These are phyloP conservation scores for Globisporangium paddicum DNA, from an alignment of 352 stramenopile species.

Conservation along the genomic window DNA sequence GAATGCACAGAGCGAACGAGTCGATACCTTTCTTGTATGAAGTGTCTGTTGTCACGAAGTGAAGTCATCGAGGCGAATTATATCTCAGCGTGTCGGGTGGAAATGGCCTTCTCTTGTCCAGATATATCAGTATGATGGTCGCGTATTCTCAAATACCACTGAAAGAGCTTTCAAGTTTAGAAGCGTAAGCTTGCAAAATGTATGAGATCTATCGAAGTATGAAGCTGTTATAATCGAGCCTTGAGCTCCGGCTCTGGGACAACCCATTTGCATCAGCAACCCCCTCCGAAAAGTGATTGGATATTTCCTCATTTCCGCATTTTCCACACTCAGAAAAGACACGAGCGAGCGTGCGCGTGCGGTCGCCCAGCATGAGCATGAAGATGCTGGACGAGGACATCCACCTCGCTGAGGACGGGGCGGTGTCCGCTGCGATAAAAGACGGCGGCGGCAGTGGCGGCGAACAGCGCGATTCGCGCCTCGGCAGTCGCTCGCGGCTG, in stretches of 20 bases:
- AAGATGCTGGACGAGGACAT: constrained; percentile 25
- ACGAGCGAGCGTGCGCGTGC: no score
- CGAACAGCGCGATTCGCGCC: neutral
- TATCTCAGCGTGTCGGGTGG: no score
- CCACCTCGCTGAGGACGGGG: neutral
- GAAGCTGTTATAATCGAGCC: neutral
- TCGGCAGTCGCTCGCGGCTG: constrained; percentile 17
- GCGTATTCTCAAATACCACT: neutral
- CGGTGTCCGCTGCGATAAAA: neutral
- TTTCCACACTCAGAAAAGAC: neutral
- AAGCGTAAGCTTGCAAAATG: neutral
- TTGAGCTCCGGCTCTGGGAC: neutral
- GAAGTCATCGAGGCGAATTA: neutral
- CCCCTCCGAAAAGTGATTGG: constrained; percentile 3
- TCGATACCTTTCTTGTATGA: neutral
- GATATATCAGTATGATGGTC: neutral
- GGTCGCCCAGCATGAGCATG: constrained; percentile 35
- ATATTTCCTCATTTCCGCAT: constrained; percentile 11
- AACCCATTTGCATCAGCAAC: neutral
- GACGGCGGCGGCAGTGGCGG: neutral
- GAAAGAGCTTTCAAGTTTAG: neutral
- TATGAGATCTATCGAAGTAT: neutral
- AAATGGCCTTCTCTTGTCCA: neutral
- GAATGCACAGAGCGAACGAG: neutral
- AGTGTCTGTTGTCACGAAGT: no score